Percentiles rank a stretch among this genome's conserved stretches.
Conservation (phyloP, 495 filamentous ascomycete genomes). For the Xylaria sp. region DNA sequence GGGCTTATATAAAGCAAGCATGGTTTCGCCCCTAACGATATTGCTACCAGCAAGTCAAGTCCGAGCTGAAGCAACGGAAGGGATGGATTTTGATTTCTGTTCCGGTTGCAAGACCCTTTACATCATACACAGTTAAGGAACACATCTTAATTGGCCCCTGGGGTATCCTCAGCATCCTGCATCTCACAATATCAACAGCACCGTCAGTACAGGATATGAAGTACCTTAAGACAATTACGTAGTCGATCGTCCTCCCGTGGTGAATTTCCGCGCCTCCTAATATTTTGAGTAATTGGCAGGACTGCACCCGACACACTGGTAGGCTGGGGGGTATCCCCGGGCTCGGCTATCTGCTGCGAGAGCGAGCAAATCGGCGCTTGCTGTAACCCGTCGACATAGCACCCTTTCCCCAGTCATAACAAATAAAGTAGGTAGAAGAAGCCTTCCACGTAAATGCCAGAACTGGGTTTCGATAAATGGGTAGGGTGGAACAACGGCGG, state of each 20-base stretch:
- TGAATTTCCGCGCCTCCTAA: neutral
- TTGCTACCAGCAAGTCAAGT: neutral
- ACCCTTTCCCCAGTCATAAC: no score
- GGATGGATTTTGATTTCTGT: neutral
- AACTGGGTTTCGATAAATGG: no score
- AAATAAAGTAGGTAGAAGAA: no score
- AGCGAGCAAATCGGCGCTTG: no score
- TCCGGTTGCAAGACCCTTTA: neutral
- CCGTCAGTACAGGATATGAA: no score
- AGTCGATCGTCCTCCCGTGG: neutral
- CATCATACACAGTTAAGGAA: no score
- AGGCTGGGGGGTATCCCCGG: no score
- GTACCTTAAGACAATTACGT: neutral
- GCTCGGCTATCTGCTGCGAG: no score
- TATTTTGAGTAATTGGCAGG: no score
- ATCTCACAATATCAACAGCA: neutral
- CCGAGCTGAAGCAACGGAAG: neutral
- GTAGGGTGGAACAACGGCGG: neutral
- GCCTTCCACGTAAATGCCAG: no score
- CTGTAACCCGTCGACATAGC: no score
- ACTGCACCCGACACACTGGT: no score
- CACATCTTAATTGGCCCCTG: neutral
- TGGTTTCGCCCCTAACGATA: neutral
- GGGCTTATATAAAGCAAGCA: neutral
- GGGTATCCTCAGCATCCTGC: neutral